Evolutionary conservation across 2,329 filamentous ascomycete genomes (phyloP).

Genomic region (Plenodomus tracheiphilus): DNA sequence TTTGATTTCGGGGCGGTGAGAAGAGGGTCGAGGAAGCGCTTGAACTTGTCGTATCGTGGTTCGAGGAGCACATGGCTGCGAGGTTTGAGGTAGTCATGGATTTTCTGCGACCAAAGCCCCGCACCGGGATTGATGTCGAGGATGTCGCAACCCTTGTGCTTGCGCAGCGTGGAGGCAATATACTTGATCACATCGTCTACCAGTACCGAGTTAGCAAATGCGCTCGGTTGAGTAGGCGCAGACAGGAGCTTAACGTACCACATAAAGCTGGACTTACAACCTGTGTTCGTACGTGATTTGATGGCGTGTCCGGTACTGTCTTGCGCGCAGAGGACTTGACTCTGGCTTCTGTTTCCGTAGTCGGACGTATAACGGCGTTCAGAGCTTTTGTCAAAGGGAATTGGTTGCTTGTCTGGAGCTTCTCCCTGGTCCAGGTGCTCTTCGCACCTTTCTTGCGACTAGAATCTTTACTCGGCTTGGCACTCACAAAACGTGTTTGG

Average conservation of each 20-base stretch:
- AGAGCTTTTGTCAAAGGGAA: conserved; percentile 18
- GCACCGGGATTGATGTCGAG: conserved; percentile 83
- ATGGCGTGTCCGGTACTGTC: background rate
- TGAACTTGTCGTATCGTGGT: conserved; percentile 62
- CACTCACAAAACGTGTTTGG: conserved; percentile 7
- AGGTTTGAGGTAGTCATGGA: conserved; percentile 76
- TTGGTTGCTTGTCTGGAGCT: conserved; percentile 14
- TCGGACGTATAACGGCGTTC: conserved; percentile 12
- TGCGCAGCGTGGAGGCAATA: conserved; percentile 68
- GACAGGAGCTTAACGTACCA: conserved; percentile 41
- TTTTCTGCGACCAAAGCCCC: conserved; percentile 75
- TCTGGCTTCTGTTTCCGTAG: background rate
- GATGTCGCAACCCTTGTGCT: conserved; percentile 78
- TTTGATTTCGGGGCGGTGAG: conserved; percentile 45
- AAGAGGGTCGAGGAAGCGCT: conserved; percentile 59
- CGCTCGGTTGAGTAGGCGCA: background rate
- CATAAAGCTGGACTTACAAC: conserved; percentile 52
- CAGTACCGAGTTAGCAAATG: background rate
- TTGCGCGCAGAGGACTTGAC: background rate
- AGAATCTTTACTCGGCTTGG: background rate
- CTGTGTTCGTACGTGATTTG: conserved; percentile 27
- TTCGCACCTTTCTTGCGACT: conserved; percentile 2
- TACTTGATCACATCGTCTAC: conserved; percentile 71
- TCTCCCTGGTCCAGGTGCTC: conserved; percentile 16
- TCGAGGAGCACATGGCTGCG: conserved; percentile 85